phyloP scores from a whole-genome alignment of 176 grass and related monocot species.

The Paspalum vaginatum region DNA sequence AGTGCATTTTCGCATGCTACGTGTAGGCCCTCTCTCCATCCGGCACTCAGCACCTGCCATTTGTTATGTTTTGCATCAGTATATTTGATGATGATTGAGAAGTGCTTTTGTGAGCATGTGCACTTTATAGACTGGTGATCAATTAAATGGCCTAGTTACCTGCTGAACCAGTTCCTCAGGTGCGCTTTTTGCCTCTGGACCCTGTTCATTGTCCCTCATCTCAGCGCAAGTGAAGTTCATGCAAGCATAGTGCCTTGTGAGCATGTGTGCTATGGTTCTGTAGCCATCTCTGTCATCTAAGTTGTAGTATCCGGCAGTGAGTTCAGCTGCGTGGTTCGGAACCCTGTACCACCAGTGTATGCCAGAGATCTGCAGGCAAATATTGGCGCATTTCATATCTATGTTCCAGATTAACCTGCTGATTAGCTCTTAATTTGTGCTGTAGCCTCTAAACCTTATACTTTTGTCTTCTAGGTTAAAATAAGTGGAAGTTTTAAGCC shows the following conservation, averaged over 20 bases:
- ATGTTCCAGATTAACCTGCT: slow-evolving; percentile 22
- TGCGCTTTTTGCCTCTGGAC: slow-evolving; percentile 53
- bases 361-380: slow-evolving; percentile 61
- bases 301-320: slow-evolving; percentile 87
- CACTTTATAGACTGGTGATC: no score
- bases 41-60: slow-evolving; percentile 75
- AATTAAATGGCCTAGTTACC: slow-evolving; percentile 44
- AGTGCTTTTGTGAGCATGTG: slow-evolving; percentile 12
- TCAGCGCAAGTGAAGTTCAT: slow-evolving; percentile 95
- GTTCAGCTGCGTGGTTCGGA: slow-evolving; percentile 87
- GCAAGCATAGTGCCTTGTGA: slow-evolving; percentile 63
- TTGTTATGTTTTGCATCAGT: slow-evolving; percentile 11
- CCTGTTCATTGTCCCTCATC: slow-evolving; percentile 80
- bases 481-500: not conserved
- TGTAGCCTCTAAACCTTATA: not conserved
- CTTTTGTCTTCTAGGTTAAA: not conserved
- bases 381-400: slow-evolving; percentile 15
- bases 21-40: slow-evolving; percentile 83
- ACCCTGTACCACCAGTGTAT: slow-evolving; percentile 92
- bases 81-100: slow-evolving; percentile 7
- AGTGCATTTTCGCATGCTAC: slow-evolving; percentile 85
- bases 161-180: slow-evolving; percentile 92
- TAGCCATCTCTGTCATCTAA: slow-evolving; percentile 78
- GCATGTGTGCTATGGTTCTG: slow-evolving; percentile 75
- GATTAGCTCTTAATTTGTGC: not conserved